phyloP scores from a whole-genome alignment of 257 asterid species.

The Solanum sitiens region DNA sequence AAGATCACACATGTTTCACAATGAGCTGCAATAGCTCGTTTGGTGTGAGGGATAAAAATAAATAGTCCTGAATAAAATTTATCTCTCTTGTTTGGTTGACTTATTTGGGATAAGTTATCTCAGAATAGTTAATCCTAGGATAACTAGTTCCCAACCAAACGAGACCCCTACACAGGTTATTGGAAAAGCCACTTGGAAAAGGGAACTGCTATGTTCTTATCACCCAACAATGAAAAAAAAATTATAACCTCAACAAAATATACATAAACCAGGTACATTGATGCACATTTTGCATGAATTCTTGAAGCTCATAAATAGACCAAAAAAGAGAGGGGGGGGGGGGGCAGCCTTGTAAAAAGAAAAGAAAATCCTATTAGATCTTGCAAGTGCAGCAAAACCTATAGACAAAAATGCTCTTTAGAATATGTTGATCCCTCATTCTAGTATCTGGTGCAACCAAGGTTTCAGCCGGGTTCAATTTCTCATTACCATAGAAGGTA shows the following conservation, averaged over 20 bases:
- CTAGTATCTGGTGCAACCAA: background rate
- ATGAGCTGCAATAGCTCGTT: background rate
- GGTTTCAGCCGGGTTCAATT: background rate
- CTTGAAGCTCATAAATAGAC: background rate
- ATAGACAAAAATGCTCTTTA: no score
- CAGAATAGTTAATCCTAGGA: no score
- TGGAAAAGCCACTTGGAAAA: background rate
- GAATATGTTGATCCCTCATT: background rate
- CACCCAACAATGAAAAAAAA: background rate
- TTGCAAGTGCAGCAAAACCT: no score
- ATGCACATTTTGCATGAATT: background rate
- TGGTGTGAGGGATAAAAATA: no score
- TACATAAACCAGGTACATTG: background rate
- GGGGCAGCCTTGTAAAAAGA: no score
- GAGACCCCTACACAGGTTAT: no score
- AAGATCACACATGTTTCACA: background rate
- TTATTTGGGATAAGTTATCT: no score
- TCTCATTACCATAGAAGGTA: background rate
- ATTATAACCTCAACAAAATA: background rate
- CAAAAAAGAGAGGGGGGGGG: rapidly evolving
- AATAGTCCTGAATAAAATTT: no score
- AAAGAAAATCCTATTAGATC: no score
- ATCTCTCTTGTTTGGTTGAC: no score
- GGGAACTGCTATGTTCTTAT: background rate
- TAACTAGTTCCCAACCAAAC: no score